Percentiles rank a stretch among this genome's conserved stretches.
phyloP scores from a whole-genome alignment of 441 rosid species.

The Adansonia grandidieri region DNA sequence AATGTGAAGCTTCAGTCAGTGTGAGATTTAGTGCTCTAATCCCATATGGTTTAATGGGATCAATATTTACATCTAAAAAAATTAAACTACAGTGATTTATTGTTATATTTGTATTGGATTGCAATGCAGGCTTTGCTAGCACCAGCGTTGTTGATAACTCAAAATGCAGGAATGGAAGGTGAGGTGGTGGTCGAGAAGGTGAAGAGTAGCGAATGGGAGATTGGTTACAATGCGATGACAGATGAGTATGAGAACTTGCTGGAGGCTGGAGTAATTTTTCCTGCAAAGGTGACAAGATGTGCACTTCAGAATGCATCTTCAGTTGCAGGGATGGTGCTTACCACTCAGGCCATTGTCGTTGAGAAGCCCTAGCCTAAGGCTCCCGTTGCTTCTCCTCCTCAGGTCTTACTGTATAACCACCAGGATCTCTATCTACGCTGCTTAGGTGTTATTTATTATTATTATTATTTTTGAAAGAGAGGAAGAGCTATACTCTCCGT shows the following conservation, averaged over 20 bases:
- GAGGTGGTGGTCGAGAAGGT: slow-evolving; percentile 92
- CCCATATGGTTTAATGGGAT: neutral
- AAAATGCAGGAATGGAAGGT: slow-evolving; percentile 92
- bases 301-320: slow-evolving; percentile 91
- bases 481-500: slow-evolving; percentile 22
- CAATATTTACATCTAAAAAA: neutral
- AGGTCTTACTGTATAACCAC: slow-evolving; percentile 51
- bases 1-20: neutral
- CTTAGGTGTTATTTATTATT: no score
- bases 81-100: neutral
- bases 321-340: slow-evolving; percentile 91
- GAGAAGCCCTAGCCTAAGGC: slow-evolving; percentile 81
- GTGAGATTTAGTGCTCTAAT: neutral
- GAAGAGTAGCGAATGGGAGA: slow-evolving; percentile 73
- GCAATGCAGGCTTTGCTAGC: slow-evolving; percentile 64
- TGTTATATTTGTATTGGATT: neutral
- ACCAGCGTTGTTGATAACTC: slow-evolving; percentile 84
- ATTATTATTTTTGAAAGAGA: slow-evolving; percentile 19
- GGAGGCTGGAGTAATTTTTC: slow-evolving; percentile 89
- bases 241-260: slow-evolving; percentile 85
- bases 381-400: slow-evolving; percentile 55
- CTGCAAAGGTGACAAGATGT: slow-evolving; percentile 92
- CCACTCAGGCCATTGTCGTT: slow-evolving; percentile 94
- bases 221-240: slow-evolving; percentile 90
- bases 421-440: neutral